These are phyloP conservation scores for Boletus speciosus DNA, from an alignment of 768 basidiomycete genomes.

Conservation along the genomic window DNA sequence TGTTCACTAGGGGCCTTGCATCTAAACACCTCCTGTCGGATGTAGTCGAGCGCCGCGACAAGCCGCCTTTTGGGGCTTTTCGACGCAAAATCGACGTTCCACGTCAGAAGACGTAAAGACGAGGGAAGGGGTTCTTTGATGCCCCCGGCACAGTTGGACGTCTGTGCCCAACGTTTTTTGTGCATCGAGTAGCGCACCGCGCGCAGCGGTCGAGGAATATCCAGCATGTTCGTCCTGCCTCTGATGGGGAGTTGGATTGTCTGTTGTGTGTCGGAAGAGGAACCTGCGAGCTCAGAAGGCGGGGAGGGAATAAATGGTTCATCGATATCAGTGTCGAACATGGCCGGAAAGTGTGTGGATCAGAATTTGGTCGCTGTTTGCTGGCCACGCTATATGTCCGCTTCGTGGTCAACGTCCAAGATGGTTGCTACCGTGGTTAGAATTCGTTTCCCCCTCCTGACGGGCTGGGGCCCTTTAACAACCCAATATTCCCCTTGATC, in stretches of 20 bases:
- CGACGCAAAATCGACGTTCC: conserved; percentile 62
- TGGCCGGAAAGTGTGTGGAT: conserved; percentile 10
- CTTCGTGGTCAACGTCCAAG: conserved; percentile 5
- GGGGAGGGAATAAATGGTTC: conserved; percentile 30
- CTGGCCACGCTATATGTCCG: conserved; percentile 11
- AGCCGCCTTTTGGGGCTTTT: conserved; percentile 43
- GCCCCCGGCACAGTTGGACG: conserved; percentile 34
- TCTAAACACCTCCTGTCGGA: conserved; percentile 50
- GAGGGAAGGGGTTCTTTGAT: conserved; percentile 38
- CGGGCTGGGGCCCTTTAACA: conserved; percentile 13
- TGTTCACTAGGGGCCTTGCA: conserved; percentile 40
- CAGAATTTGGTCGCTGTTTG: conserved; percentile 5
- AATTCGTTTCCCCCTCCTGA: no score
- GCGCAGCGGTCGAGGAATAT: conserved; percentile 27
- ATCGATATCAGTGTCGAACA: conserved; percentile 29
- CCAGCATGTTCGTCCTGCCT: conserved; percentile 19
- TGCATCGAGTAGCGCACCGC: conserved; percentile 33
- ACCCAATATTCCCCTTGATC: conserved; percentile 1
- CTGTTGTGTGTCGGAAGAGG: conserved; percentile 29
- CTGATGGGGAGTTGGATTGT: conserved; percentile 14
- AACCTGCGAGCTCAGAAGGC: conserved; percentile 23
- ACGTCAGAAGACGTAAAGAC: conserved; percentile 57
- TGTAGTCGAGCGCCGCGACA: conserved; percentile 46
- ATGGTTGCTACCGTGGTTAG: not conserved
- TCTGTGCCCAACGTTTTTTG: conserved; percentile 32